Evolutionary conservation across 345 rosid species (phyloP).

Genomic region (thale cress (Arabidopsis thaliana)): DNA sequence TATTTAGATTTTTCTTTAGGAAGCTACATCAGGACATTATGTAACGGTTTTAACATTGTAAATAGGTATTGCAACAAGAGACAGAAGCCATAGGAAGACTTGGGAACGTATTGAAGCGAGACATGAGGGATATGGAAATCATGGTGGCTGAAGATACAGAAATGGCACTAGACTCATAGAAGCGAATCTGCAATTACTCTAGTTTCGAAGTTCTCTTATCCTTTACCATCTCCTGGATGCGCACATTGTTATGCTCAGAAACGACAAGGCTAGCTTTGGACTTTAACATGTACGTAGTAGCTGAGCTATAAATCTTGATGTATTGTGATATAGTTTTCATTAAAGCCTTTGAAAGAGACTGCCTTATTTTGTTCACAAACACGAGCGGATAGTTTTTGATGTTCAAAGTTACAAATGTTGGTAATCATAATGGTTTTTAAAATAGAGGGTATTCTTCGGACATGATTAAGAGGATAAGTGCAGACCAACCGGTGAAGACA

Average conservation of each 20-base stretch:
- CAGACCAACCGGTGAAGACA: conserved; percentile 86
- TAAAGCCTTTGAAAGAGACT: conserved; percentile 14
- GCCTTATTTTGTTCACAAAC: conserved; percentile 31
- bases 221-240: neutral
- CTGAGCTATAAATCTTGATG: conserved; percentile 34
- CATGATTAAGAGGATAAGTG: conserved; percentile 77
- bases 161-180: conserved; percentile 48
- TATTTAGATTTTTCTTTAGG: neutral
- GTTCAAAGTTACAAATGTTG: conserved; percentile 24
- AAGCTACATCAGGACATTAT: conserved; percentile 7
- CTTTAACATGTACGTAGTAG: conserved; percentile 33
- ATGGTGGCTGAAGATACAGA: conserved; percentile 85
- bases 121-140: conserved; percentile 80
- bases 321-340: conserved; percentile 21
- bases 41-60: conserved; percentile 24
- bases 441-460: conserved; percentile 58
- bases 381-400: neutral
- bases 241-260: conserved; percentile 17
- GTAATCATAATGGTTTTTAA: conserved; percentile 22
- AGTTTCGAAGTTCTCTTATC: conserved; percentile 20
- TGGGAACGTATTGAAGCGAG: conserved; percentile 80
- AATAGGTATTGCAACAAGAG: conserved; percentile 85
- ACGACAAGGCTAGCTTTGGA: conserved; percentile 28
- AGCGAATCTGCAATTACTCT: neutral
- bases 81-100: conserved; percentile 90